Conservation (phyloP, 106 monocot genomes). For the Chionographis japonica region DNA sequence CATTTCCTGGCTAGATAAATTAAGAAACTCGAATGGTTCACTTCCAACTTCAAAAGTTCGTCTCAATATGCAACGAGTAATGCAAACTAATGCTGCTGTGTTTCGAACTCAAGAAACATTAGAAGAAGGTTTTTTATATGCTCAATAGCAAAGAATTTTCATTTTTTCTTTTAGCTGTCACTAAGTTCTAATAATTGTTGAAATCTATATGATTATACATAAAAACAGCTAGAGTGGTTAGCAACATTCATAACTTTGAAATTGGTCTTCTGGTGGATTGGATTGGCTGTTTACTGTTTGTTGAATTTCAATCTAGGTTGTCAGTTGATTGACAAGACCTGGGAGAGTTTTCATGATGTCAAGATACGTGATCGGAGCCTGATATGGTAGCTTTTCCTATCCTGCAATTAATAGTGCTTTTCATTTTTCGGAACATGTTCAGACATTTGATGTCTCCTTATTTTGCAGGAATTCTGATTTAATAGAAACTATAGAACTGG, state of each 20-base stretch:
- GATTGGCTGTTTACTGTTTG: not conserved
- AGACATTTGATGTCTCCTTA: not conserved
- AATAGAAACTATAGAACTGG: constrained; percentile 86
- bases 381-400: constrained; percentile 56
- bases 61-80: constrained; percentile 96
- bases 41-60: constrained; percentile 88
- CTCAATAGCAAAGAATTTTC: too few relatives aligned
- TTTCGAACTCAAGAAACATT: constrained; percentile 95
- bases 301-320: constrained; percentile 48
- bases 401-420: not conserved
- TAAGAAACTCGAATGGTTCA: constrained; percentile 88
- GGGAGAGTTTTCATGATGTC: constrained; percentile 83
- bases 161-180: not conserved
- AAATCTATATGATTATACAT: too few relatives aligned
- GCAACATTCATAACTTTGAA: too few relatives aligned
- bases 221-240: too few relatives aligned
- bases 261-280: not conserved
- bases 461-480: constrained; percentile 86
- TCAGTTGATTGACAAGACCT: constrained; percentile 73
- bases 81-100: constrained; percentile 99
- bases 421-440: too few relatives aligned
- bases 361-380: constrained; percentile 69
- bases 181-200: not conserved
- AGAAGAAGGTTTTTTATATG: constrained; percentile 64
- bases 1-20: constrained; percentile 87